Evolutionary conservation across 2,329 filamentous ascomycete genomes (phyloP).

Genomic region (Sclerotinia minor): DNA sequence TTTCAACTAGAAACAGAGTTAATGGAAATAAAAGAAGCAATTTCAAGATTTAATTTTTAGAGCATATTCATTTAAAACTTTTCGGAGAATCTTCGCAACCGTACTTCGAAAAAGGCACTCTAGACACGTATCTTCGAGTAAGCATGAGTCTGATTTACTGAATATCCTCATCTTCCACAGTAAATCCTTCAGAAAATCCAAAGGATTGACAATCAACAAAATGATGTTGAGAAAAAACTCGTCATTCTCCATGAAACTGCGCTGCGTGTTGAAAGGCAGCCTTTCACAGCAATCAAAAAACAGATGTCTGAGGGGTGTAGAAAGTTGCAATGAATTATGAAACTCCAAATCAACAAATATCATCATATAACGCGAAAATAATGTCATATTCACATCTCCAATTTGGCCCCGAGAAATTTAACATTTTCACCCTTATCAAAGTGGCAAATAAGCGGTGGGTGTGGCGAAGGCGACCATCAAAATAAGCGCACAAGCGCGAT

Average conservation of each 20-base stretch:
- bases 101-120: not conserved
- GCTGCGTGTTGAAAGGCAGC: not conserved
- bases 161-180: not conserved
- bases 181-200: not conserved
- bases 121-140: not conserved
- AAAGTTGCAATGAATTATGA: not conserved
- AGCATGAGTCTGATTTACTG: not conserved
- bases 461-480: no score
- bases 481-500: no score
- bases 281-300: not conserved
- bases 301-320: not conserved
- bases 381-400: no score
- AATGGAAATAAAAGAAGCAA: no score
- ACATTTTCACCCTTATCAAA: slow-evolving; percentile 1
- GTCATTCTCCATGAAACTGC: not conserved
- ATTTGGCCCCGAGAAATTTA: no score
- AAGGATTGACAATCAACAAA: no score
- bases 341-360: not conserved
- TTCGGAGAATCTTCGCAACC: no score
- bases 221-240: not conserved
- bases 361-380: no score
- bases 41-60: no score
- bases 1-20: no score
- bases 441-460: not conserved
- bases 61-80: no score